These are phyloP conservation scores for Stagonosporopsis tanaceti DNA, from an alignment of 2,329 filamentous ascomycete genomes.

Conservation along the genomic window DNA sequence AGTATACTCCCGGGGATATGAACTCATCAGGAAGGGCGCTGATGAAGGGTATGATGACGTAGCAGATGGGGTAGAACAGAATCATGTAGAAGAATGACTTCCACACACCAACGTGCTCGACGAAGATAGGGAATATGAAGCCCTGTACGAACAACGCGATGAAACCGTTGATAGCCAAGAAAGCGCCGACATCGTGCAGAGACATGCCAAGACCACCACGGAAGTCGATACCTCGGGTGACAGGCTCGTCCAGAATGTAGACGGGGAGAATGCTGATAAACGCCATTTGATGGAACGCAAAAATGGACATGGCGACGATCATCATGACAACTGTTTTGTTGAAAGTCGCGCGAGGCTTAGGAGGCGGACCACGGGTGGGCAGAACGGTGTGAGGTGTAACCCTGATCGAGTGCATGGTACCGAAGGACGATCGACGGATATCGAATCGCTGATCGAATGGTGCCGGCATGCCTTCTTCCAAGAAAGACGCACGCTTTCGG, in stretches of 20 bases:
- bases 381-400: constrained; percentile 38
- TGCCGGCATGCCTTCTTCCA: constrained; percentile 48
- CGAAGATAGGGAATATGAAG: constrained; percentile 72
- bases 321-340: constrained; percentile 76
- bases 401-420: constrained; percentile 48
- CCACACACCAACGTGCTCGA: constrained; percentile 72
- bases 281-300: constrained; percentile 89
- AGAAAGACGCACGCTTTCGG: constrained; percentile 47
- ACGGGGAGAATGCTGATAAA: constrained; percentile 92
- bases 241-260: constrained; percentile 80
- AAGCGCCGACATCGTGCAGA: constrained; percentile 71
- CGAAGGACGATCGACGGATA: constrained; percentile 47
- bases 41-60: constrained; percentile 74
- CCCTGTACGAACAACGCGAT: constrained; percentile 78
- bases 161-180: constrained; percentile 73
- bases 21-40: constrained; percentile 63
- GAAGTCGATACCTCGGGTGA: constrained; percentile 45
- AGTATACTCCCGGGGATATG: constrained; percentile 69
- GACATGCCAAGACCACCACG: constrained; percentile 71
- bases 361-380: constrained; percentile 26
- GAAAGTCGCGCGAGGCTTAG: constrained; percentile 54
- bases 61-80: constrained; percentile 70
- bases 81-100: constrained; percentile 70
- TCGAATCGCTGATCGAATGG: constrained; percentile 46
- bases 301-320: constrained; percentile 82